A percentile compares a stretch with the other conserved stretches of the same genome.
Conservation (phyloP, 768 basidiomycete species). For the Baorangia bicolor region DNA sequence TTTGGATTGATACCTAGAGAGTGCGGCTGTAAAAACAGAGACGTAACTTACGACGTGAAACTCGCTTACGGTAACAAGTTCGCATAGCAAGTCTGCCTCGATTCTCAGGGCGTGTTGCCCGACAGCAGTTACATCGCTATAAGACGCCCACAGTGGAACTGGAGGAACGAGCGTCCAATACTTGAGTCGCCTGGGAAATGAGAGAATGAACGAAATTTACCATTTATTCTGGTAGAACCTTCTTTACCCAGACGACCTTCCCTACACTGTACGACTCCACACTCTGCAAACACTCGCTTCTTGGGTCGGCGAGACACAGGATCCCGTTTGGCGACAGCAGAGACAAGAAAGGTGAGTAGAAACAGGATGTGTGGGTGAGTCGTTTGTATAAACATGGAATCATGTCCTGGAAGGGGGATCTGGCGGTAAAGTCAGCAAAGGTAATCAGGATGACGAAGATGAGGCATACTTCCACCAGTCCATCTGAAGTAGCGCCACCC, state of each 20-base stretch:
- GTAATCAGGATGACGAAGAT: constrained; percentile 19
- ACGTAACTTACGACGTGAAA: background rate
- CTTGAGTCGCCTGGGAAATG: background rate
- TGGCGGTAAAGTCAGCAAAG: constrained; percentile 7
- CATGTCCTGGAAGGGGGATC: constrained; percentile 34
- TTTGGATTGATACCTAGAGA: constrained; percentile 58
- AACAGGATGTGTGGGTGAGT: constrained; percentile 71
- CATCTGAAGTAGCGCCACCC: constrained; percentile 34
- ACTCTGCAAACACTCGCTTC: constrained; percentile 64
- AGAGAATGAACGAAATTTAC: constrained; percentile 3
- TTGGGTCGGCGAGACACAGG: constrained; percentile 73
- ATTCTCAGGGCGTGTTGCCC: constrained; percentile 55
- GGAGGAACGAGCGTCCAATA: background rate
- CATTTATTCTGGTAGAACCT: constrained; percentile 10
- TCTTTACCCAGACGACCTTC: constrained; percentile 40
- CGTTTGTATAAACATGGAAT: constrained; percentile 52
- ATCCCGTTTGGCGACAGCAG: constrained; percentile 66
- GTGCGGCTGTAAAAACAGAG: background rate
- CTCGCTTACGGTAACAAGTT: constrained; percentile 58
- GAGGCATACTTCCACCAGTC: constrained; percentile 37
- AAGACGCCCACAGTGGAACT: constrained; percentile 60
- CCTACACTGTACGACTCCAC: constrained; percentile 51
- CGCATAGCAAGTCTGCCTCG: constrained; percentile 70
- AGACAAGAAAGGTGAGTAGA: constrained; percentile 64
- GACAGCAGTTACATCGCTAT: constrained; percentile 47